These are phyloP conservation scores for Boletus tomentosulus DNA, from an alignment of 768 basidiomycete genomes.

Conservation along the genomic window DNA sequence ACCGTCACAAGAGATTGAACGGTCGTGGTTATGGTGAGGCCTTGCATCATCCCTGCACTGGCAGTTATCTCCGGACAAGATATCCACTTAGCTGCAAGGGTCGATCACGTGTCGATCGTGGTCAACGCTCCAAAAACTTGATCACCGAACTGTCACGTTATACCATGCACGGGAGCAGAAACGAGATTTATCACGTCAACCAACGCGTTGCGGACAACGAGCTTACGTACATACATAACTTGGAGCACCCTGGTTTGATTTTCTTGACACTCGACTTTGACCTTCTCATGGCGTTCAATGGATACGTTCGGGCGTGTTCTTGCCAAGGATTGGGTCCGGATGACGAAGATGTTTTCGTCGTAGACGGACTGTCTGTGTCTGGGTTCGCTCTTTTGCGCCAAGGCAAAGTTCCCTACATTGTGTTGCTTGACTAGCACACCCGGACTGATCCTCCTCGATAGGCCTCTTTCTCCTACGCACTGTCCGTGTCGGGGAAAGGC, in stretches of 20 bases:
- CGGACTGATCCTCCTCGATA: not conserved
- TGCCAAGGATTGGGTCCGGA: not conserved
- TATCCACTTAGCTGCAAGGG: not conserved
- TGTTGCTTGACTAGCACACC: not conserved
- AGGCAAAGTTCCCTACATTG: not conserved
- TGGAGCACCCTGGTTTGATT: too few relatives aligned
- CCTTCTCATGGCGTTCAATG: too few relatives aligned
- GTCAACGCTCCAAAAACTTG: not conserved
- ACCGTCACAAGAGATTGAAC: not conserved
- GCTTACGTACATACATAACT: too few relatives aligned
- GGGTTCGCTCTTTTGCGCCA: not conserved
- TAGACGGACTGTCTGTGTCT: not conserved
- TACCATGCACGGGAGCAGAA: not conserved
- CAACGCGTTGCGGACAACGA: too few relatives aligned
- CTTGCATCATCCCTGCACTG: not conserved
- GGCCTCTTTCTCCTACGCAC: not conserved
- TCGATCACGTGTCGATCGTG: not conserved
- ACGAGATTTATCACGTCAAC: too few relatives aligned
- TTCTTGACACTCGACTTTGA: too few relatives aligned
- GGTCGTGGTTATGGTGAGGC: not conserved
- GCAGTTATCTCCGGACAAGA: not conserved
- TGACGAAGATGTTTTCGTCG: not conserved
- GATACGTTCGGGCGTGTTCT: too few relatives aligned
- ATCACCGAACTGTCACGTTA: not conserved
- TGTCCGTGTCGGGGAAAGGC: not conserved